These are phyloP conservation scores for Ormosia semicastrata DNA, from an alignment of 306 rosid species.

Conservation along the genomic window DNA sequence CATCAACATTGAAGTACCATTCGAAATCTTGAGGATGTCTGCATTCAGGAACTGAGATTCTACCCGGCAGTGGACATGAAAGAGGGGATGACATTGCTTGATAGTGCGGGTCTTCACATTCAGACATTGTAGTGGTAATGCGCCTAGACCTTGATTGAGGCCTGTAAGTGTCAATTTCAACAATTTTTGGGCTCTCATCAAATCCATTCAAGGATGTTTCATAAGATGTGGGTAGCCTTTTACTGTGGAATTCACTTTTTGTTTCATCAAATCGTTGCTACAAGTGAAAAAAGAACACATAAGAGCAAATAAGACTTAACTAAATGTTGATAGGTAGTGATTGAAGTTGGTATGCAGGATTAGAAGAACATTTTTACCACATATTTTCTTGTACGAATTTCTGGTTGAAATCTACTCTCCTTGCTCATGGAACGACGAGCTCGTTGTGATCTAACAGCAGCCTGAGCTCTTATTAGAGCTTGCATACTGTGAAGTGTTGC, in stretches of 20 bases:
- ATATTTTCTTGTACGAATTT: slow-evolving; percentile 45
- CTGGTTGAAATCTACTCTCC: slow-evolving; percentile 40
- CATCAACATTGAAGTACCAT: slow-evolving; percentile 51
- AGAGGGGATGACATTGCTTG: slow-evolving; percentile 41
- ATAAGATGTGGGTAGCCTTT: slow-evolving; percentile 46
- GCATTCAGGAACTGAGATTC: slow-evolving; percentile 38
- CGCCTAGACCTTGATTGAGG: slow-evolving; percentile 60
- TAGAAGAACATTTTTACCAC: slow-evolving; percentile 40
- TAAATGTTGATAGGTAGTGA: background rate
- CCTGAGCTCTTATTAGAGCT: slow-evolving; percentile 84
- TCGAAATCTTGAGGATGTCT: slow-evolving; percentile 50
- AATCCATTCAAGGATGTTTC: slow-evolving; percentile 35
- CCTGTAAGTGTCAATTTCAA: slow-evolving; percentile 63
- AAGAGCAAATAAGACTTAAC: background rate
- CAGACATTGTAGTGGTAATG: slow-evolving; percentile 45
- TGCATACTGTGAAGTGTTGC: slow-evolving; percentile 90
- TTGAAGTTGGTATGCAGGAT: background rate
- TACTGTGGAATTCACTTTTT: slow-evolving; percentile 57
- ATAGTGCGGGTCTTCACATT: slow-evolving; percentile 51
- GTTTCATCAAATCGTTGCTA: slow-evolving; percentile 67
- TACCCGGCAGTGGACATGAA: background rate
- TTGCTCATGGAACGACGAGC: slow-evolving; percentile 76
- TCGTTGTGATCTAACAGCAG: slow-evolving; percentile 50
- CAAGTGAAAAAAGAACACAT: background rate
- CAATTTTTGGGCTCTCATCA: slow-evolving; percentile 62